These are phyloP conservation scores for Quercus robur DNA, from an alignment of 306 rosid species.

Conservation along the genomic window DNA sequence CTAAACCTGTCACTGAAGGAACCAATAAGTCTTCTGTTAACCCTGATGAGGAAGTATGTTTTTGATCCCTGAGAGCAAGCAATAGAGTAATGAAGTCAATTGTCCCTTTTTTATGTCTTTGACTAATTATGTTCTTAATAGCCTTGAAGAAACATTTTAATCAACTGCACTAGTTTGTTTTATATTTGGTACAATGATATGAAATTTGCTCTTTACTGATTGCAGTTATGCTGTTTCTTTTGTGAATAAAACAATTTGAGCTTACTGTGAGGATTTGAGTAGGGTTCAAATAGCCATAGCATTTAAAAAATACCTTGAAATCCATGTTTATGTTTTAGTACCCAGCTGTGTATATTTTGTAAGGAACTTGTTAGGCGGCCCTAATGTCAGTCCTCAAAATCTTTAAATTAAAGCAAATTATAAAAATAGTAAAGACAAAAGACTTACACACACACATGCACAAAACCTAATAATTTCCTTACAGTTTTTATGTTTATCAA, in stretches of 20 bases:
- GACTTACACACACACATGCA: background rate
- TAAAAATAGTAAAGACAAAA: background rate
- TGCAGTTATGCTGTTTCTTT: background rate
- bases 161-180: background rate
- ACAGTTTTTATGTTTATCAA: background rate
- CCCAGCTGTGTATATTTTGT: background rate
- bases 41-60: slow-evolving; percentile 57
- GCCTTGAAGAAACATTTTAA: background rate
- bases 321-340: background rate
- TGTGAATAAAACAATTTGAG: background rate
- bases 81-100: background rate
- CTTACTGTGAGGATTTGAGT: background rate
- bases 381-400: background rate
- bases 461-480: too few species aligned
- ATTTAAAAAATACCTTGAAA: background rate
- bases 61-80: background rate
- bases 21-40: slow-evolving; percentile 46
- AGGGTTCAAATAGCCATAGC: background rate
- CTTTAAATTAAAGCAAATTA: background rate
- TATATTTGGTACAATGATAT: background rate
- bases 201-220: background rate
- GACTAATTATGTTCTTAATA: background rate
- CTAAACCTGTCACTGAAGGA: slow-evolving; percentile 45
- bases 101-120: background rate
- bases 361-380: background rate